A percentile compares a stretch with the other conserved stretches of the same genome.
Conservation (phyloP, 176 grass and related monocot genomes). For the Rhynchospora breviuscula region DNA sequence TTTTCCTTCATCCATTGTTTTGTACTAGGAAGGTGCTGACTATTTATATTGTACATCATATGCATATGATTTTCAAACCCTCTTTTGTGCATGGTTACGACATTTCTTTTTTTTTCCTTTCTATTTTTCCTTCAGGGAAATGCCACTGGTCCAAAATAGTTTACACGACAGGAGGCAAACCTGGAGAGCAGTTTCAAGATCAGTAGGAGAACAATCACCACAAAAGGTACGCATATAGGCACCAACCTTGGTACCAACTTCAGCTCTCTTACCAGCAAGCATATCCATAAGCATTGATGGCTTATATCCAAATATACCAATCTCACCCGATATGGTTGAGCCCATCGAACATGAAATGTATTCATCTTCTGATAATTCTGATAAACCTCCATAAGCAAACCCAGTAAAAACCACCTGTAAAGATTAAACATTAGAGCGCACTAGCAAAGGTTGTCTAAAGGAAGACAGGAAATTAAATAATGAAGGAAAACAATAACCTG, state of each 20-base stretch:
- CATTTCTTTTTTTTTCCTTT: neutral
- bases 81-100: neutral
- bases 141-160: neutral
- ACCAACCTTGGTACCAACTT: slow-evolving; percentile 94
- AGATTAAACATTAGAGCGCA: neutral
- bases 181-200: slow-evolving; percentile 96
- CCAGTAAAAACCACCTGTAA: slow-evolving; percentile 98
- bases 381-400: slow-evolving; percentile 94
- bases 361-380: slow-evolving; percentile 91
- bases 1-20: neutral
- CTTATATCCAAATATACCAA: slow-evolving; percentile 92
- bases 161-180: slow-evolving; percentile 34
- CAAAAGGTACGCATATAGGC: slow-evolving; percentile 98
- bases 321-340: slow-evolving; percentile 93
- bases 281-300: slow-evolving; percentile 98
- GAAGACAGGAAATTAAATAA: neutral
- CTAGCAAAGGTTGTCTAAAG: neutral
- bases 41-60: neutral
- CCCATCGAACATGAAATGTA: slow-evolving; percentile 99
- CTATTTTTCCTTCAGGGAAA: neutral
- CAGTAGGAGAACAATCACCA: slow-evolving; percentile 92
- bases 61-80: neutral
- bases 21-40: neutral
- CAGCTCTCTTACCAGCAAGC: slow-evolving; percentile 99
- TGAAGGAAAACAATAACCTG: slow-evolving; percentile 53